phyloP scores from a whole-genome alignment of 1,284 basidiomycete genomes.

The Ganoderma resinaceum region DNA sequence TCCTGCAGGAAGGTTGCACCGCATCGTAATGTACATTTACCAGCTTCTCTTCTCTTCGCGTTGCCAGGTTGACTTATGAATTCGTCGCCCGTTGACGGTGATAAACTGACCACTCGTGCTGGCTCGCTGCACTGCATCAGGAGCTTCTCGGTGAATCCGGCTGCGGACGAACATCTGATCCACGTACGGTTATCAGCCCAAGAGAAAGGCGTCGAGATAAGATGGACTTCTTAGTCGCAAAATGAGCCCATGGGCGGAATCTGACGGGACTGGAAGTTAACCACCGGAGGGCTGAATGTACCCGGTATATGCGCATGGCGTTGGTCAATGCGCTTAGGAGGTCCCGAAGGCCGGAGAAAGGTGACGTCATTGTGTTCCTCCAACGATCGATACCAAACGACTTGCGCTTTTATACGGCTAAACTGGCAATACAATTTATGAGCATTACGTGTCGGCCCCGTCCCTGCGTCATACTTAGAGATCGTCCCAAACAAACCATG shows the following conservation, averaged over 20 bases:
- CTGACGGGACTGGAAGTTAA: not conserved
- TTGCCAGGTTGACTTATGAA: not conserved
- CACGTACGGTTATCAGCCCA: not conserved
- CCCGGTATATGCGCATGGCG: not conserved
- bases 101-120: not conserved
- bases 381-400: not conserved
- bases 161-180: not conserved
- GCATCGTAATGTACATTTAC: not conserved
- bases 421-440: no score
- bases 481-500: no score
- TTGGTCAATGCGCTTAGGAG: conserved; percentile 1
- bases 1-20: not conserved
- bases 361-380: not conserved
- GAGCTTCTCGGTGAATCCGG: not conserved
- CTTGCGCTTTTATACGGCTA: no score
- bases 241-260: not conserved
- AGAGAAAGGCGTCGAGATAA: not conserved
- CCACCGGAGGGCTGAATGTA: not conserved
- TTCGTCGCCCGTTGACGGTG: not conserved
- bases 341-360: not conserved
- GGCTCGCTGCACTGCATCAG: not conserved
- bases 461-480: no score
- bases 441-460: no score
- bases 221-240: not conserved
- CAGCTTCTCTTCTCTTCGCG: not conserved